Percentiles rank a stretch among this genome's conserved stretches.
phyloP scores from a whole-genome alignment of 2,329 filamentous ascomycete species.

The Blastomyces silverae region DNA sequence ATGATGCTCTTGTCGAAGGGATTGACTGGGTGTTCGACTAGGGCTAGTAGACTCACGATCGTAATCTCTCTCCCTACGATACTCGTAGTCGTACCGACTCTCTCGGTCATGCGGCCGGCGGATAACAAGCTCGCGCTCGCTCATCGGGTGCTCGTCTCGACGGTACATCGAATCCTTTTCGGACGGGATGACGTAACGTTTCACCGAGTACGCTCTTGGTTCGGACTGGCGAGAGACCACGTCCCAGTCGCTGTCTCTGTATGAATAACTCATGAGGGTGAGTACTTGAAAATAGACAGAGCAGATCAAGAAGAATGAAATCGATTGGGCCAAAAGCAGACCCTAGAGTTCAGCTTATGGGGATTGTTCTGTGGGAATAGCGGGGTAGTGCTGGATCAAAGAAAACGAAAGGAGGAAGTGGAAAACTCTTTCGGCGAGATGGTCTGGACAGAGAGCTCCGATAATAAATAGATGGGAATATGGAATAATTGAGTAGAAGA shows the following conservation, averaged over 20 bases:
- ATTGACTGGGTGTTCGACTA: conserved; percentile 37
- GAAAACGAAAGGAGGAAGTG: background rate
- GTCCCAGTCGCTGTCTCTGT: conserved; percentile 41
- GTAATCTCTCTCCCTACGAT: conserved; percentile 41
- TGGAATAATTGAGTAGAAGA: background rate
- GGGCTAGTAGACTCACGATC: conserved; percentile 37
- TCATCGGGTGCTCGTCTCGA: conserved; percentile 29
- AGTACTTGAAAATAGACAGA: background rate
- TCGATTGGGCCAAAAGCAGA: background rate
- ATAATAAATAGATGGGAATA: background rate
- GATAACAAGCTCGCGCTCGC: conserved; percentile 42
- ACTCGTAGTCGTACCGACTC: conserved; percentile 39
- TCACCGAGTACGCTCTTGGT: conserved; percentile 48
- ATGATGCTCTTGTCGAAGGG: conserved; percentile 25
- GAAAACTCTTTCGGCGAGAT: background rate
- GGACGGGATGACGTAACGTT: conserved; percentile 49
- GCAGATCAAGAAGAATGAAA: conserved; percentile 3
- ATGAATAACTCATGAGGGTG: conserved; percentile 33
- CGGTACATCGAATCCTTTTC: conserved; percentile 32
- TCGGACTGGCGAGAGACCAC: conserved; percentile 36
- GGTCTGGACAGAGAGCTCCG: background rate
- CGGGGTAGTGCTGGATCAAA: background rate
- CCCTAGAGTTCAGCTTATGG: background rate
- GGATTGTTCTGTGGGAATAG: background rate
- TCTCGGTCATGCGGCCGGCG: conserved; percentile 43